These are phyloP conservation scores for Coccomyxa sp. DNA, from an alignment of 139 green algal species.

Conservation along the genomic window DNA sequence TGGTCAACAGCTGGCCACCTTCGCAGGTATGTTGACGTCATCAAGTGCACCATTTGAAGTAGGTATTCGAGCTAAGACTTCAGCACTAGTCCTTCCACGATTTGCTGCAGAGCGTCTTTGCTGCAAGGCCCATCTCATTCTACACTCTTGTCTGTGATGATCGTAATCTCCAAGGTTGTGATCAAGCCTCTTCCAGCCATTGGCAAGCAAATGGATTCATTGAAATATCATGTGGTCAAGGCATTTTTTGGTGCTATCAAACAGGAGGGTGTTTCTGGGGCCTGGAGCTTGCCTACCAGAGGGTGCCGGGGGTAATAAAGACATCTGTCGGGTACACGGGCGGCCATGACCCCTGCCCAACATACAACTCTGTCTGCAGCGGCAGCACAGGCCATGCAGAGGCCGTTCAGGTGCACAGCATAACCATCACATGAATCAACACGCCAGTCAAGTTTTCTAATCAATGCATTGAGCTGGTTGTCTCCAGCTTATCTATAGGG, in stretches of 20 bases:
- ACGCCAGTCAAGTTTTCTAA: not conserved
- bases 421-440: not conserved
- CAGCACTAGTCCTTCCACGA: no score
- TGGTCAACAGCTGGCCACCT: conserved; percentile 50
- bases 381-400: conserved; percentile 76
- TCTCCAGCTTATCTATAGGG: not conserved
- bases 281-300: conserved; percentile 68
- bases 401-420: conserved; percentile 38
- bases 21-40: conserved; percentile 30
- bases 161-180: no score
- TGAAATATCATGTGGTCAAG: no score
- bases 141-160: no score
- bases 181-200: no score
- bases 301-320: conserved; percentile 58
- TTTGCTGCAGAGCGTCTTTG: no score
- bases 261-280: conserved; percentile 84
- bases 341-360: conserved; percentile 50
- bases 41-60: no score
- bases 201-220: no score
- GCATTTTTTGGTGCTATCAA: no score
- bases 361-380: conserved; percentile 82
- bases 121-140: no score
- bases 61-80: no score
- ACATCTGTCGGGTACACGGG: conserved; percentile 73
- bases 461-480: not conserved